Conservation (phyloP, 169 alveolate genomes). For the Plasmodium billcollinsi region DNA sequence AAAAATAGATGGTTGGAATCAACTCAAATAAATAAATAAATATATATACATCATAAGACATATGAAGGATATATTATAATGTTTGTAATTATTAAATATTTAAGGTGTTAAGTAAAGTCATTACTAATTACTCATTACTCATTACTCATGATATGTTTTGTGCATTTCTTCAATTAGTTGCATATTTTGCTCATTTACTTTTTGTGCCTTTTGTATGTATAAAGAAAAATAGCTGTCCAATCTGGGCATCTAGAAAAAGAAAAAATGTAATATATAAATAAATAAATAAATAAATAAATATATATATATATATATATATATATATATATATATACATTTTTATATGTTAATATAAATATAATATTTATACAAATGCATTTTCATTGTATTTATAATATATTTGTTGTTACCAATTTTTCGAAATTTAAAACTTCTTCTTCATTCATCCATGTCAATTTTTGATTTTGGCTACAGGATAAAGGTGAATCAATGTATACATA, state of each 20-base stretch:
- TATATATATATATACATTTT: background rate
- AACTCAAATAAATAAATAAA: no score
- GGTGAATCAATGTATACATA: background rate
- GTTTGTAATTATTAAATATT: background rate
- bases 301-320: background rate
- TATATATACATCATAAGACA: background rate
- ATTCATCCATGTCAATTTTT: conserved; percentile 43
- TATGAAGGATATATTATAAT: background rate
- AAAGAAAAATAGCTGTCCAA: conserved; percentile 66
- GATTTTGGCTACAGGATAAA: conserved; percentile 15
- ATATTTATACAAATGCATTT: no score
- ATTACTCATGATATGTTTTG: conserved; percentile 62
- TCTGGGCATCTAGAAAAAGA: conserved; percentile 48
- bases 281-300: background rate
- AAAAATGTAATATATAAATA: background rate
- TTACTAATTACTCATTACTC: no score
- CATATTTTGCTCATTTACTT: conserved; percentile 53
- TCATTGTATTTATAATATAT: no score
- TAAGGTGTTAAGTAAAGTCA: background rate
- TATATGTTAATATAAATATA: no score
- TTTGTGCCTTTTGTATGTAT: conserved; percentile 68
- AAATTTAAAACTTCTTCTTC: conserved; percentile 55
- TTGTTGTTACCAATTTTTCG: conserved; percentile 28
- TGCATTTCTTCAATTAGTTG: conserved; percentile 27
- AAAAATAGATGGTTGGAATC: no score